Percentiles rank a stretch among this genome's conserved stretches.
Conservation (phyloP, 495 filamentous ascomycete species). For the Clavariopsis aquatica region DNA sequence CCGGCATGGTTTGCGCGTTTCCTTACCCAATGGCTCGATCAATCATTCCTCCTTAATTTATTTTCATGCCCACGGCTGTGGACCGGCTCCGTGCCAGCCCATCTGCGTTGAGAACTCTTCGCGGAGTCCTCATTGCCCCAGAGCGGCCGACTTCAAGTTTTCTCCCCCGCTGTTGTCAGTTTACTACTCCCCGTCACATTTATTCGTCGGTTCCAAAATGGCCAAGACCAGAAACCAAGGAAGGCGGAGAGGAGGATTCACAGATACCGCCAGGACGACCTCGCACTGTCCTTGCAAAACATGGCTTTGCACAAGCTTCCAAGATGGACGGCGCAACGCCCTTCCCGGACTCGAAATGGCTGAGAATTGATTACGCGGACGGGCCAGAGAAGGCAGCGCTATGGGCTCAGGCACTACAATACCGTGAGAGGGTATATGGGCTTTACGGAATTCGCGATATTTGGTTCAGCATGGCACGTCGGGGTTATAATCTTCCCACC, state of each 20-base stretch:
- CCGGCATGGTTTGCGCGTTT: neutral
- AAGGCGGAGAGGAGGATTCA: neutral
- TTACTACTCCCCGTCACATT: neutral
- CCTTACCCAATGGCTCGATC: conserved; percentile 21
- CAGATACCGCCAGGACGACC: neutral
- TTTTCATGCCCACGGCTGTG: conserved; percentile 37
- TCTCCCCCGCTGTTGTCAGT: conserved; percentile 7
- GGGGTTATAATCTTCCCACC: conserved; percentile 53
- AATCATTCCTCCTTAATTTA: neutral
- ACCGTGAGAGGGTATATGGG: conserved; percentile 62
- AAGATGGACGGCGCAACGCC: neutral
- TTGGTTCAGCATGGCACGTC: conserved; percentile 60
- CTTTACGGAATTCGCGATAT: conserved; percentile 59
- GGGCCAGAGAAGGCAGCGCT: conserved; percentile 57
- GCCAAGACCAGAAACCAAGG: neutral
- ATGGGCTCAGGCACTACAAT: conserved; percentile 67
- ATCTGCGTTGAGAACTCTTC: conserved; percentile 36
- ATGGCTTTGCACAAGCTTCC: neutral
- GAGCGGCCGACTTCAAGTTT: conserved; percentile 9
- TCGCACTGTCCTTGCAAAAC: neutral
- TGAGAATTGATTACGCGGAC: conserved; percentile 58
- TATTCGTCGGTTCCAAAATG: conserved; percentile 6
- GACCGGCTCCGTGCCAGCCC: conserved; percentile 41
- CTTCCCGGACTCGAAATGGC: conserved; percentile 8
- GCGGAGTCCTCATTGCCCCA: conserved; percentile 22